Evolutionary conservation across 305 asterid species (phyloP).

Genomic region (Fraxinus xanthoxyloides): DNA sequence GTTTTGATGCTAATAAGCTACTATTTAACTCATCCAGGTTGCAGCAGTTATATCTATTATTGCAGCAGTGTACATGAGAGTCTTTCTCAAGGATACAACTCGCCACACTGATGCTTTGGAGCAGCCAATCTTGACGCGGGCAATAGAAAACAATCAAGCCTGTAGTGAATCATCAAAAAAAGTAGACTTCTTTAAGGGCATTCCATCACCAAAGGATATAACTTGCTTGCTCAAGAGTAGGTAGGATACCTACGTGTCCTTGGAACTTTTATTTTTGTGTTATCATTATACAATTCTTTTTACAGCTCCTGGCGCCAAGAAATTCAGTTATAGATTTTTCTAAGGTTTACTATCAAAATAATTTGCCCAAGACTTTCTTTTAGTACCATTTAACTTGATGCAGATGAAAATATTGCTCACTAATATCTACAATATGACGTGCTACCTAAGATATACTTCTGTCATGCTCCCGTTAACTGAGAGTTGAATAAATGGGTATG

Average conservation of each 20-base stretch:
- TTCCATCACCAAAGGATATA: constrained; percentile 45
- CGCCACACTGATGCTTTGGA: constrained; percentile 23
- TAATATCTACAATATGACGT: background rate
- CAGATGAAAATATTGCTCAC: background rate
- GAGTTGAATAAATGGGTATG: background rate
- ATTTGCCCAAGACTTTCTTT: background rate
- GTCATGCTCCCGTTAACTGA: background rate
- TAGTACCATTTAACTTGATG: background rate
- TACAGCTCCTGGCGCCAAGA: background rate
- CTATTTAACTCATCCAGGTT: constrained; percentile 32
- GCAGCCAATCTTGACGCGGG: constrained; percentile 43
- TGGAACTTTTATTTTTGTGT: background rate
- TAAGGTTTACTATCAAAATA: background rate
- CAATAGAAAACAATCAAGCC: constrained; percentile 13
- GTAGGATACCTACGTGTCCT: constrained; percentile 19
- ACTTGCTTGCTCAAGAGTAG: constrained; percentile 51
- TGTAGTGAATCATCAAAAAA: constrained; percentile 18
- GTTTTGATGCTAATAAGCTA: constrained; percentile 6
- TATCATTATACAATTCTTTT: background rate
- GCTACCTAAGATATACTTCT: background rate
- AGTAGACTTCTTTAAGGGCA: constrained; percentile 34
- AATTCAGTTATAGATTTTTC: background rate
- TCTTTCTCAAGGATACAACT: constrained; percentile 42
- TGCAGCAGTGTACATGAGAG: constrained; percentile 57
- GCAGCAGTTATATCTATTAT: constrained; percentile 43